Percentiles rank a stretch among this genome's conserved stretches.
Evolutionary conservation across 768 basidiomycete species (phyloP).

Genomic region (Termitomyces sp.): DNA sequence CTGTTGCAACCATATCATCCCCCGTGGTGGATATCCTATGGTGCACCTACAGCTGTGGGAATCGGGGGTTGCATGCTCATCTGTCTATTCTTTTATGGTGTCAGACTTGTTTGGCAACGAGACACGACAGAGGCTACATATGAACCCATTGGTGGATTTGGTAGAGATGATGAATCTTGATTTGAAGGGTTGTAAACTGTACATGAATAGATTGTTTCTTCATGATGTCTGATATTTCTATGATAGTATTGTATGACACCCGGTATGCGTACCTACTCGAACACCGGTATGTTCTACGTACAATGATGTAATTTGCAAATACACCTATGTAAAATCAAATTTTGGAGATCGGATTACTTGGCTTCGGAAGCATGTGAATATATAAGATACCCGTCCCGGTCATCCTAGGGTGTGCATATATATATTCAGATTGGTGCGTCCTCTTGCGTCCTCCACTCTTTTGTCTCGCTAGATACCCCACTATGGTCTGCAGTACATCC

Average conservation of each 20-base stretch:
- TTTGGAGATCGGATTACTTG: not conserved
- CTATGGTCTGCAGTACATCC: conserved; percentile 9
- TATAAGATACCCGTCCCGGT: not conserved
- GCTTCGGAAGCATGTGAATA: conserved; percentile 1
- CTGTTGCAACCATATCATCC: conserved; percentile 84
- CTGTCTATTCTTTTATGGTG: conserved; percentile 67
- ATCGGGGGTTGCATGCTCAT: conserved; percentile 55
- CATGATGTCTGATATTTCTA: not conserved
- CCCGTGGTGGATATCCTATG: conserved; percentile 77
- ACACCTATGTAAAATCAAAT: not conserved
- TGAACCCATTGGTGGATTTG: conserved; percentile 84
- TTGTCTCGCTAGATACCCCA: not conserved
- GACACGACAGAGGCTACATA: conserved; percentile 84
- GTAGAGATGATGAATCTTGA: conserved; percentile 43
- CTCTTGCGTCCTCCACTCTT: not conserved
- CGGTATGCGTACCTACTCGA: too few species aligned
- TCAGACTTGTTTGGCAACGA: conserved; percentile 61
- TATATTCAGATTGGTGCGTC: not conserved
- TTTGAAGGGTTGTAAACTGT: not conserved
- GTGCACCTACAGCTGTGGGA: conserved; percentile 60
- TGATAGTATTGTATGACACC: too few species aligned
- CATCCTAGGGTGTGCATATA: not conserved
- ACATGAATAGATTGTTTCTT: not conserved
- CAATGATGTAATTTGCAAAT: not conserved
- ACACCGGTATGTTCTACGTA: too few species aligned